These are phyloP conservation scores for Penicillium hordei DNA, from an alignment of 2,329 filamentous ascomycete species.

Conservation along the genomic window DNA sequence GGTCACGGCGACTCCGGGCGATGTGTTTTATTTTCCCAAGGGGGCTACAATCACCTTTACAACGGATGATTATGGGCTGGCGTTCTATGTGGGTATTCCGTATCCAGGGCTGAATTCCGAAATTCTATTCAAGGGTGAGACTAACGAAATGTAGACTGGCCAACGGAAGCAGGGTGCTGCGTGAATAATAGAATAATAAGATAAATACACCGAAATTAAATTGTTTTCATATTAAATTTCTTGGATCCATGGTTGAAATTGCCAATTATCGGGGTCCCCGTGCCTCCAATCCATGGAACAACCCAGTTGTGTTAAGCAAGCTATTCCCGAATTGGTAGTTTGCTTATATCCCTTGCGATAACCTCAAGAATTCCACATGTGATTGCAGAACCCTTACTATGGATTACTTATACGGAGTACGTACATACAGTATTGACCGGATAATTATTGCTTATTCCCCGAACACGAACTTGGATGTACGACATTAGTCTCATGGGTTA, in stretches of 20 bases:
- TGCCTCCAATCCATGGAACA: slow-evolving; percentile 21
- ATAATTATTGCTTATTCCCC: slow-evolving; percentile 4
- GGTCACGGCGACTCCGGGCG: slow-evolving; percentile 60
- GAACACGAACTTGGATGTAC: not conserved
- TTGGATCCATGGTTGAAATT: not conserved
- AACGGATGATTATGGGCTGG: slow-evolving; percentile 61
- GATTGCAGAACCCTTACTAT: not conserved
- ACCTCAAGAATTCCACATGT: slow-evolving; percentile 1
- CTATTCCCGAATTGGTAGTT: slow-evolving; percentile 26
- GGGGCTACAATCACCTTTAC: slow-evolving; percentile 66
- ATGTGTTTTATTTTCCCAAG: slow-evolving; percentile 69
- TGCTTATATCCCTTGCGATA: slow-evolving; percentile 17
- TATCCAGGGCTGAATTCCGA: not conserved
- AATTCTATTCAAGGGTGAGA: not conserved
- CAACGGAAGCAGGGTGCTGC: slow-evolving; percentile 32
- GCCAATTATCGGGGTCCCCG: slow-evolving; percentile 16
- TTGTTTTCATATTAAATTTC: not conserved
- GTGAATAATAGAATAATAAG: slow-evolving; percentile 14
- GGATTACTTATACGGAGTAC: not conserved
- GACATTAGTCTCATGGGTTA: slow-evolving; percentile 4
- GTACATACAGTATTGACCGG: not conserved
- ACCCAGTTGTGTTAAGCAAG: not conserved
- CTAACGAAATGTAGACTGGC: slow-evolving; percentile 28
- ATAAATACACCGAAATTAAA: not conserved
- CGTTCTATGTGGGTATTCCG: slow-evolving; percentile 52